phyloP scores from a whole-genome alignment of 2,329 filamentous ascomycete species.

The Hypoxylon sp. region DNA sequence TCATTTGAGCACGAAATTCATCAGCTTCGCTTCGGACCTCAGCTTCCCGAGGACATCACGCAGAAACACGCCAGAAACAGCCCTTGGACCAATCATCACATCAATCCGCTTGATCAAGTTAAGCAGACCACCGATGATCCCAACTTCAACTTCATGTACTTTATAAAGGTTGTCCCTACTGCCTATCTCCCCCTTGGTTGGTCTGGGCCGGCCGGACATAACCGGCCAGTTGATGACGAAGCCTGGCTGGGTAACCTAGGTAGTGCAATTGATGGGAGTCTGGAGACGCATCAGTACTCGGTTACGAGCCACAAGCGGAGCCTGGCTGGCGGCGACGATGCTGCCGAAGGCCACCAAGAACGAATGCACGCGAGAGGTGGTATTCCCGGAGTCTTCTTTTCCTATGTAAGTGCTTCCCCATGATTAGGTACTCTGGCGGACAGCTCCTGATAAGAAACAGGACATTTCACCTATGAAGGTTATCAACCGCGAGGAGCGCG shows the following conservation, averaged over 20 bases:
- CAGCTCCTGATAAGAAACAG: conserved; percentile 58
- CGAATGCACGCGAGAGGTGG: conserved; percentile 89
- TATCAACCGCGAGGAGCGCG: conserved; percentile 91
- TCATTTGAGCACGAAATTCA: conserved; percentile 93
- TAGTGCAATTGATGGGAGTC: conserved; percentile 76
- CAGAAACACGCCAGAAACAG: conserved; percentile 66
- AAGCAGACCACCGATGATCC: conserved; percentile 82
- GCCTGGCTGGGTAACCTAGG: conserved; percentile 77
- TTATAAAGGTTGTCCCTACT: conserved; percentile 97
- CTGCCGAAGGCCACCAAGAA: conserved; percentile 90
- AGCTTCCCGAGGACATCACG: conserved; percentile 79
- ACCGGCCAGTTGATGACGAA: conserved; percentile 60
- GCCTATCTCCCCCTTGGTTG: conserved; percentile 94
- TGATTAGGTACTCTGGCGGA: background rate
- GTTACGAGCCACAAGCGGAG: conserved; percentile 97
- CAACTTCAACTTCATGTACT: conserved; percentile 98
- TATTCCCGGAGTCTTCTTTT: conserved; percentile 98
- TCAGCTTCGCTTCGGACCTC: conserved; percentile 90
- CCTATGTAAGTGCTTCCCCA: conserved; percentile 78
- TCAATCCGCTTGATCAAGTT: conserved; percentile 89
- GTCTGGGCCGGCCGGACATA: conserved; percentile 61
- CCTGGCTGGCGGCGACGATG: conserved; percentile 83
- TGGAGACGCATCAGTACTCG: conserved; percentile 98
- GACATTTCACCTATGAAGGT: conserved; percentile 99
- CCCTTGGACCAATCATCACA: conserved; percentile 88